phyloP scores from a whole-genome alignment of 1,284 basidiomycete species.

The Tetrapyrgos nigripes region DNA sequence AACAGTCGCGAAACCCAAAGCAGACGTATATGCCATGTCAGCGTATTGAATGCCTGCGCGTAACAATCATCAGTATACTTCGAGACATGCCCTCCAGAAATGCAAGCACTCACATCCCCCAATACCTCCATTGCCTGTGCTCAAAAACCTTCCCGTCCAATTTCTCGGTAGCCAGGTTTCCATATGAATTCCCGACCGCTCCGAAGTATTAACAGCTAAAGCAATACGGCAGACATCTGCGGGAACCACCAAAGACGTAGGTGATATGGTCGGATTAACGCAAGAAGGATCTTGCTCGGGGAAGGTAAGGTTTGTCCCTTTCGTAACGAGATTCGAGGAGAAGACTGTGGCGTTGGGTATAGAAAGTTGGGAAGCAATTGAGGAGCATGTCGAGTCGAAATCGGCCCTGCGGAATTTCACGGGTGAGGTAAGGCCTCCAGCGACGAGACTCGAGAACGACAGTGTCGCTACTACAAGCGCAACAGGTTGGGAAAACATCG shows the following conservation, averaged over 20 bases:
- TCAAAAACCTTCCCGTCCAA: conserved; percentile 16
- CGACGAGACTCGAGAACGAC: too few relatives aligned
- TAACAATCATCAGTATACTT: background rate
- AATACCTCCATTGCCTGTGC: conserved; percentile 16
- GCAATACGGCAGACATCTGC: conserved; percentile 15
- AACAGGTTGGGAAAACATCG: too few relatives aligned
- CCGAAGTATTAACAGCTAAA: conserved; percentile 12
- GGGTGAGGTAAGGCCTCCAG: too few relatives aligned
- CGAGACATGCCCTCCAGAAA: too few relatives aligned
- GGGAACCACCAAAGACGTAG: conserved; percentile 5
- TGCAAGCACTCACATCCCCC: conserved; percentile 9
- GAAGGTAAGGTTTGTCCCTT: conserved; percentile 8
- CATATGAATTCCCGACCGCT: too few relatives aligned
- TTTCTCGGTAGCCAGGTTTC: too few relatives aligned
- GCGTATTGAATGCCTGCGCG: conserved; percentile 11
- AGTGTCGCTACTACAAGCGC: too few relatives aligned
- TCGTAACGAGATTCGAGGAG: background rate
- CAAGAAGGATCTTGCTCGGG: conserved; percentile 12
- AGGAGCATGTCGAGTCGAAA: conserved; percentile 7
- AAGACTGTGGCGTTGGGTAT: conserved; percentile 4
- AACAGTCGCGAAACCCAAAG: conserved; percentile 13
- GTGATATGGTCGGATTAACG: background rate
- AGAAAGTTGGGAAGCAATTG: background rate
- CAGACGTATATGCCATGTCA: conserved; percentile 9
- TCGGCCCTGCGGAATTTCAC: background rate